phyloP scores from a whole-genome alignment of 192 early-diverging fungal genomes.

The Gamsiella multidivaricata region DNA sequence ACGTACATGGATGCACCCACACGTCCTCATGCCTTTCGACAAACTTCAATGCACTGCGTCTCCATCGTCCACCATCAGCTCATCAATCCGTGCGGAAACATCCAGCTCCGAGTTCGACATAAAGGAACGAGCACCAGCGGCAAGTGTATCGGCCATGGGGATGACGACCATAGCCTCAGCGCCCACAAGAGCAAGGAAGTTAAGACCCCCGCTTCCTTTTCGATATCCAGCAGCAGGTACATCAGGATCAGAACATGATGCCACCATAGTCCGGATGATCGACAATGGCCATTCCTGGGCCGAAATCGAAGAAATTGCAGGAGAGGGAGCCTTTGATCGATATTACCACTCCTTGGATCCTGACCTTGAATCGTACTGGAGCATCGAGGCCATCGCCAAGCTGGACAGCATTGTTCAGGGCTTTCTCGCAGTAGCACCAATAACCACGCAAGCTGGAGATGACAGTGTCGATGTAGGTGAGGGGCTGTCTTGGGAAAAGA shows the following conservation, averaged over 20 bases:
- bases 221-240: background rate
- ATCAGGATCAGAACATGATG: slow-evolving; percentile 19
- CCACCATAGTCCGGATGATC: slow-evolving; percentile 18
- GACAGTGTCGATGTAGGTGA: too few species aligned
- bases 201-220: slow-evolving; percentile 5
- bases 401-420: slow-evolving; percentile 4
- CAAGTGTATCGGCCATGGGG: background rate
- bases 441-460: too few species aligned
- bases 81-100: too few species aligned
- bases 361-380: slow-evolving; percentile 5
- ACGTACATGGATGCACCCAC: too few species aligned
- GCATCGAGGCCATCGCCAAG: background rate
- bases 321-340: slow-evolving; percentile 25
- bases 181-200: background rate
- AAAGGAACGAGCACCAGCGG: too few species aligned
- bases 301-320: slow-evolving; percentile 11
- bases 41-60: too few species aligned
- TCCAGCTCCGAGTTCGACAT: too few species aligned
- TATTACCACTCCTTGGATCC: slow-evolving; percentile 30
- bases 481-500: slow-evolving; percentile 11
- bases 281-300: slow-evolving; percentile 15
- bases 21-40: too few species aligned
- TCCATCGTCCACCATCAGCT: too few species aligned
- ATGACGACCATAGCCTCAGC: background rate
- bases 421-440: too few species aligned